A percentile compares a stretch with the other conserved stretches of the same genome.
Conservation (phyloP, 139 green algal genomes). For the Picochlorum sp. region DNA sequence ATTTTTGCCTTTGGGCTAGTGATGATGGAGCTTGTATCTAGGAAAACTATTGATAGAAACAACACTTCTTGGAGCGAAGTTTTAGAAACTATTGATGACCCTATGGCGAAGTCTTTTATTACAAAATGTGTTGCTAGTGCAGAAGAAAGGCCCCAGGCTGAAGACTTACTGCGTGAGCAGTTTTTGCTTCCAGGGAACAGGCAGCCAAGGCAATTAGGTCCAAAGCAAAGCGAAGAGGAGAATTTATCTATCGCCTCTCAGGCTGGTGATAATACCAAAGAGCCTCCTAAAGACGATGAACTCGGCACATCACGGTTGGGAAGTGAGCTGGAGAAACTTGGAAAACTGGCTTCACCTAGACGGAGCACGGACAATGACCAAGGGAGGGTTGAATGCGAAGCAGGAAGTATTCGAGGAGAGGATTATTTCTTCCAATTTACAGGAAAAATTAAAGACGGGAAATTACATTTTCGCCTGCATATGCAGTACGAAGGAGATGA, state of each 20-base stretch:
- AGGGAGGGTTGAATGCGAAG: conserved; percentile 29
- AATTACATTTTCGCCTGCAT: conserved; percentile 75
- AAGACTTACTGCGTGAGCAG: conserved; percentile 71
- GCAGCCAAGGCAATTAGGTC: not conserved
- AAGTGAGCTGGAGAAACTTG: not conserved
- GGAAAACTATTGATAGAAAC: conserved; percentile 52
- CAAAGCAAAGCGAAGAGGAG: not conserved
- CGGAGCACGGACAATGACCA: not conserved
- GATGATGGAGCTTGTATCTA: conserved; percentile 92
- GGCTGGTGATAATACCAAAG: too few relatives aligned
- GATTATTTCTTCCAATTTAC: conserved; percentile 85
- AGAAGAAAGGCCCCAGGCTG: conserved; percentile 51
- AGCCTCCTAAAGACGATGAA: too few relatives aligned
- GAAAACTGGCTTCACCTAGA: not conserved
- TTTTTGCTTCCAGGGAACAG: conserved; percentile 39
- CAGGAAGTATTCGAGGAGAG: conserved; percentile 69
- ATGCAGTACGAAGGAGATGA: conserved; percentile 52
- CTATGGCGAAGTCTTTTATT: conserved; percentile 63
- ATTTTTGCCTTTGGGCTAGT: conserved; percentile 96
- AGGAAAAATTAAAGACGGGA: conserved; percentile 59
- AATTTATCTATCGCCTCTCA: conserved; percentile 4
- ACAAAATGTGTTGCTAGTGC: conserved; percentile 54
- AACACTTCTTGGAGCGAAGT: conserved; percentile 24
- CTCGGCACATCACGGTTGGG: not conserved
- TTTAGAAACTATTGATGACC: conserved; percentile 57